These are phyloP conservation scores for Phylloporus sp. DNA, from an alignment of 768 basidiomycete genomes.

Conservation along the genomic window DNA sequence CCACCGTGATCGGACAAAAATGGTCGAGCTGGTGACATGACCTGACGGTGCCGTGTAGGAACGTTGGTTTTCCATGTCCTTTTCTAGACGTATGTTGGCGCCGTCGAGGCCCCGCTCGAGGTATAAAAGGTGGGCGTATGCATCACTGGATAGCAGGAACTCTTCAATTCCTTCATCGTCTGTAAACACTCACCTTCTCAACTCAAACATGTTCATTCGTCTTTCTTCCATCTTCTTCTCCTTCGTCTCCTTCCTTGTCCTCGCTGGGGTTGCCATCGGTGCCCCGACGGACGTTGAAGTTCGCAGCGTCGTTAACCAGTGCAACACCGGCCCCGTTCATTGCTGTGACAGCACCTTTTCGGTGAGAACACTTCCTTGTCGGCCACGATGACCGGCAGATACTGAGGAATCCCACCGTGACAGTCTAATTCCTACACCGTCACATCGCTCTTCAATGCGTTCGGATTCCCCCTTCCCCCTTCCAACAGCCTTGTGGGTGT, in stretches of 20 bases:
- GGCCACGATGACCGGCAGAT: neutral
- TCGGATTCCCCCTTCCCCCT: neutral
- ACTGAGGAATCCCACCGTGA: neutral
- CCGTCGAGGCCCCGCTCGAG: neutral
- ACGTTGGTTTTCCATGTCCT: neutral
- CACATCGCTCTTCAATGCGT: neutral
- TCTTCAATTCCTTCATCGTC: neutral
- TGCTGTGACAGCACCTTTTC: slow-evolving; percentile 1
- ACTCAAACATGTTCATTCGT: neutral
- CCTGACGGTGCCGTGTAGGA: neutral
- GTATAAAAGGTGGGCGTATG: neutral
- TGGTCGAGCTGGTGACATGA: neutral
- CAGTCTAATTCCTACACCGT: neutral
- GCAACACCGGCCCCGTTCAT: slow-evolving; percentile 37
- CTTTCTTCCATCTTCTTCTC: neutral
- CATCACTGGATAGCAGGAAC: neutral
- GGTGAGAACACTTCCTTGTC: neutral
- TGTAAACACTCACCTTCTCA: neutral
- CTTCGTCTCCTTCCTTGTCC: no score
- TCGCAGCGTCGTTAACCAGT: slow-evolving; percentile 16
- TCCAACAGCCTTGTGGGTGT: neutral
- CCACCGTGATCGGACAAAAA: neutral
- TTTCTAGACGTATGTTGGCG: neutral
- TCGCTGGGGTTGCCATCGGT: neutral
- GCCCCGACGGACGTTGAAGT: neutral